Conservation (phyloP, 2,329 filamentous ascomycete genomes). For the Xylariaceae sp. region DNA sequence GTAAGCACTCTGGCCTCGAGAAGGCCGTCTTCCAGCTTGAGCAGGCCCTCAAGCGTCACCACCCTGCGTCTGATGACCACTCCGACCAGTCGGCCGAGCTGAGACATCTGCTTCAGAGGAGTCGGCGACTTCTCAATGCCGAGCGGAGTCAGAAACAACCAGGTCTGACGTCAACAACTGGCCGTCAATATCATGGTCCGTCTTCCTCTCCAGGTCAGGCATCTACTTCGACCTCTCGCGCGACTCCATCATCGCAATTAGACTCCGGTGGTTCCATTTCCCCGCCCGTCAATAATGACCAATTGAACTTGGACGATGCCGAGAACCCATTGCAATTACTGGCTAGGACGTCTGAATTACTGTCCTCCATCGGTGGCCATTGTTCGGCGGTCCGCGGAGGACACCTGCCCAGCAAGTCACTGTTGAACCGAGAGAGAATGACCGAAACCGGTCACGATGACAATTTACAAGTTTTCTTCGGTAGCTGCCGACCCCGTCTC, state of each 20-base stretch:
- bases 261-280: slow-evolving; percentile 23
- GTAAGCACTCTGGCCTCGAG: slow-evolving; percentile 68
- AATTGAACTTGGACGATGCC: slow-evolving; percentile 57
- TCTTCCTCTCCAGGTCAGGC: slow-evolving; percentile 27
- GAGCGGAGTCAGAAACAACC: slow-evolving; percentile 21
- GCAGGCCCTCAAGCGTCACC: slow-evolving; percentile 57
- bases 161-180: slow-evolving; percentile 17
- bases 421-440: slow-evolving; percentile 29
- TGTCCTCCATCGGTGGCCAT: slow-evolving; percentile 32
- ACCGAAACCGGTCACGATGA: slow-evolving; percentile 40
- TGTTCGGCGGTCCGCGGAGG: slow-evolving; percentile 1
- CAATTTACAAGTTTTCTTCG: slow-evolving; percentile 61
- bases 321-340: slow-evolving; percentile 71
- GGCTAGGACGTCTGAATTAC: slow-evolving; percentile 65
- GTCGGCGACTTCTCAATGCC: slow-evolving; percentile 37
- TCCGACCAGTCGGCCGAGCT: slow-evolving; percentile 42
- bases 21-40: slow-evolving; percentile 71
- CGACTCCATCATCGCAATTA: slow-evolving; percentile 29
- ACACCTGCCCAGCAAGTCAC: slow-evolving; percentile 21
- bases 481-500: slow-evolving; percentile 56
- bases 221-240: slow-evolving; percentile 28
- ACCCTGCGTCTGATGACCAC: slow-evolving; percentile 37
- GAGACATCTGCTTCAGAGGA: slow-evolving; percentile 46
- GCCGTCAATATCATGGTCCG: slow-evolving; percentile 22
- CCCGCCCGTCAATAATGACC: slow-evolving; percentile 41